phyloP scores from a whole-genome alignment of 139 green algal species.

The Closterium sp. region DNA sequence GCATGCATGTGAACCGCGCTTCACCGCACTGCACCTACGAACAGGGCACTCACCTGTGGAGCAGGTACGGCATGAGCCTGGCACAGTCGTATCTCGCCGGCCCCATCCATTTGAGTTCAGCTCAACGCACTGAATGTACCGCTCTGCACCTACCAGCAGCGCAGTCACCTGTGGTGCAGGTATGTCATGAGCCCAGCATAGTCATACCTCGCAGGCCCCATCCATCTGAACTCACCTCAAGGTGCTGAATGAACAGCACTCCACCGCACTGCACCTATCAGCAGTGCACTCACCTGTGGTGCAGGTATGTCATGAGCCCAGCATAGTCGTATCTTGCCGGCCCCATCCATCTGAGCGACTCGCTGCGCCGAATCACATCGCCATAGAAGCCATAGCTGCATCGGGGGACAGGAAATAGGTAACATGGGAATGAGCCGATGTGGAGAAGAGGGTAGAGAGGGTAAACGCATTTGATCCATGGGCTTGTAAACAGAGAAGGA shows the following conservation, averaged over 20 bases:
- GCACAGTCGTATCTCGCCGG: no score
- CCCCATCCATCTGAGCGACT: conserved; percentile 50
- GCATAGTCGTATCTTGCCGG: conserved; percentile 41
- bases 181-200: conserved; percentile 28
- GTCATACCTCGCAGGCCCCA: conserved; percentile 39
- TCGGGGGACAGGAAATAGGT: background rate
- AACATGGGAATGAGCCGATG: background rate
- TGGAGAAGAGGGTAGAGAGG: background rate
- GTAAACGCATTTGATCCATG: no score
- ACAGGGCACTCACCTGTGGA: no score
- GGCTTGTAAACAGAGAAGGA: no score
- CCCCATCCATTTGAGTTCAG: no score
- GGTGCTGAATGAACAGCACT: no score
- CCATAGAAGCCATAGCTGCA: conserved; percentile 51
- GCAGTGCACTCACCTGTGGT: conserved; percentile 18
- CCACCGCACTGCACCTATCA: background rate
- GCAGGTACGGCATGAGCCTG: no score
- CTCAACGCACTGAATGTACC: no score
- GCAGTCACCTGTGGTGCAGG: conserved; percentile 27
- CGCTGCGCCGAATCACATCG: conserved; percentile 40
- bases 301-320: conserved; percentile 30
- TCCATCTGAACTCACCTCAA: no score
- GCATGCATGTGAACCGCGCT: no score
- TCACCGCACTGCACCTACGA: no score
- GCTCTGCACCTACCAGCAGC: background rate